These are phyloP conservation scores for Omphalotus olearius DNA, from an alignment of 1,284 basidiomycete genomes.

Conservation along the genomic window DNA sequence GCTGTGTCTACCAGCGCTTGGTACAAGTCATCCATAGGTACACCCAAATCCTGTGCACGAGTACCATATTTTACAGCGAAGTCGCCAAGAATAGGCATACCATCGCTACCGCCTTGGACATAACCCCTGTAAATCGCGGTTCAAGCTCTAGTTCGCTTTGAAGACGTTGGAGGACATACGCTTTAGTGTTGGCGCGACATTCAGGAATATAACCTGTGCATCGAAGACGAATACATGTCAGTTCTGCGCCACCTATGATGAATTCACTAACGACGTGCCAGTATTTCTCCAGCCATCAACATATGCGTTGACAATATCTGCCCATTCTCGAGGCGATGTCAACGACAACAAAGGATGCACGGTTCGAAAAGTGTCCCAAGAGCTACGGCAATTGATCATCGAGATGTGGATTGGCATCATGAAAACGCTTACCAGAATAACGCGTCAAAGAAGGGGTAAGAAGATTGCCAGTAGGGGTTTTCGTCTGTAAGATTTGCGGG, in stretches of 20 bases:
- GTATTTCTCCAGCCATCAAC: conserved; percentile 47
- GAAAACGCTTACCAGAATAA: conserved; percentile 35
- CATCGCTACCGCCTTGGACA: conserved; percentile 45
- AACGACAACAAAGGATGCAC: conserved; percentile 42
- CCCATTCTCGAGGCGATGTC: conserved; percentile 39
- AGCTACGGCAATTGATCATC: conserved; percentile 25
- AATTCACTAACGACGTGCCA: conserved; percentile 22
- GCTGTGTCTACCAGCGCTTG: conserved; percentile 46
- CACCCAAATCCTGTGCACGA: conserved; percentile 33
- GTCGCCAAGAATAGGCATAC: conserved; percentile 48
- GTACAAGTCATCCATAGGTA: conserved; percentile 41
- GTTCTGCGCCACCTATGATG: not conserved
- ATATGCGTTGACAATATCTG: conserved; percentile 42
- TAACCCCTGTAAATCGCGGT: conserved; percentile 31
- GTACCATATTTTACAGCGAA: conserved; percentile 43
- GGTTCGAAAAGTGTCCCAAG: conserved; percentile 50
- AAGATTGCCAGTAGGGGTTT: conserved; percentile 39
- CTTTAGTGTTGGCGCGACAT: conserved; percentile 44
- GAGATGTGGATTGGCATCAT: not conserved
- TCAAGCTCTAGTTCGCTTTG: not conserved
- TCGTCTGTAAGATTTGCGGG: conserved; percentile 49
- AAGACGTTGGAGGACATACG: conserved; percentile 25
- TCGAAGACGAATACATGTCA: not conserved
- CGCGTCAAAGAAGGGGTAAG: conserved; percentile 42
- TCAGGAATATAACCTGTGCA: conserved; percentile 40